These are phyloP conservation scores for Boletus rufocinnamomeus DNA, from an alignment of 768 basidiomycete species.

Conservation along the genomic window DNA sequence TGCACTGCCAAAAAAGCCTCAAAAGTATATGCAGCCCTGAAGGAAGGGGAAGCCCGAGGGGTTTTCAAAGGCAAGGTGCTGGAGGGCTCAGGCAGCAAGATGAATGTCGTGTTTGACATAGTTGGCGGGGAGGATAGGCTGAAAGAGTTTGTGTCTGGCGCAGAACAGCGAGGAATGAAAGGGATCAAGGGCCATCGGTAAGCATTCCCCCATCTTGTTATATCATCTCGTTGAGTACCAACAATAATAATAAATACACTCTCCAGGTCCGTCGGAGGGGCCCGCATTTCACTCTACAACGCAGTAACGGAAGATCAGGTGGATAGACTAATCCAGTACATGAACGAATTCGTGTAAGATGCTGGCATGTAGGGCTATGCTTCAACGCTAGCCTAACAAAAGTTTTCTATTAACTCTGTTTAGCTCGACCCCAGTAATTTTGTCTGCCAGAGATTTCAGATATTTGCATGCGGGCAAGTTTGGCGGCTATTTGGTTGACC, in stretches of 20 bases:
- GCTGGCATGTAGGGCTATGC: neutral
- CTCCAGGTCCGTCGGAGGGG: slow-evolving; percentile 61
- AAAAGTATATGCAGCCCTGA: slow-evolving; percentile 73
- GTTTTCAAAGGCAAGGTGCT: slow-evolving; percentile 72
- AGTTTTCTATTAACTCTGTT: neutral
- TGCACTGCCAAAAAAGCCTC: slow-evolving; percentile 72
- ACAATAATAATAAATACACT: neutral
- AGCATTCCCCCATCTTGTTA: slow-evolving; percentile 33
- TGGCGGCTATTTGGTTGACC: too few relatives aligned
- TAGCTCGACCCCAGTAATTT: too few relatives aligned
- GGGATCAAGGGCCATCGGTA: slow-evolving; percentile 93
- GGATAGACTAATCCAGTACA: slow-evolving; percentile 59
- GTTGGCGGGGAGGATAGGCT: slow-evolving; percentile 72
- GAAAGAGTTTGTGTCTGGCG: slow-evolving; percentile 76
- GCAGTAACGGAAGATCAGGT: slow-evolving; percentile 79
- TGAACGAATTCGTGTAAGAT: slow-evolving; percentile 49
- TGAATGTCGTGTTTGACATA: slow-evolving; percentile 91
- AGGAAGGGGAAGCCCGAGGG: slow-evolving; percentile 69
- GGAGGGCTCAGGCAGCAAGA: slow-evolving; percentile 81
- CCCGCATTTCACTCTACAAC: slow-evolving; percentile 88
- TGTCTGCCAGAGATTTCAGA: too few relatives aligned
- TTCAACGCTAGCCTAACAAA: slow-evolving; percentile 6
- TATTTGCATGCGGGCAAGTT: too few relatives aligned
- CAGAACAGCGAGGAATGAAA: slow-evolving; percentile 76
- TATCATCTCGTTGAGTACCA: neutral